Evolutionary conservation across 169 alveolate genomes (phyloP).

Genomic region (Eimeria falciformis): DNA sequence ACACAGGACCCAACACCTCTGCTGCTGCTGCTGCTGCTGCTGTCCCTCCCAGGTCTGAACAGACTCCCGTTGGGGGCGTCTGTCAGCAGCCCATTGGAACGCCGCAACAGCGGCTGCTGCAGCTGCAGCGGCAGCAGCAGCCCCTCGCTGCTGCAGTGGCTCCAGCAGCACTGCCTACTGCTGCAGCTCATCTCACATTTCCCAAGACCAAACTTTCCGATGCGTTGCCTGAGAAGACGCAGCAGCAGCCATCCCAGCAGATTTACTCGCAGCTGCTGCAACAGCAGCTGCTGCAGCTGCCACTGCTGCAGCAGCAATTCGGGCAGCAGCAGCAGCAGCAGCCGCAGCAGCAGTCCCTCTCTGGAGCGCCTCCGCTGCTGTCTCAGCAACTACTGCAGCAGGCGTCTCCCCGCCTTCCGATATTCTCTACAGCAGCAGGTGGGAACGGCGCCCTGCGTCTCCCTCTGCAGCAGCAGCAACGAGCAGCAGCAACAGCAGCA

Average conservation of each 20-base stretch:
- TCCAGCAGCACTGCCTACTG: not conserved
- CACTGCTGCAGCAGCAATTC: slow-evolving; percentile 36
- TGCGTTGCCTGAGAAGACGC: not conserved
- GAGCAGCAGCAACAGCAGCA: not conserved
- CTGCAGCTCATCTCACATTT: not conserved
- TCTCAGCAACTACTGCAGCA: slow-evolving; percentile 60
- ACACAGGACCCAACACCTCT: slow-evolving; percentile 21
- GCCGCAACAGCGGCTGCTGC: slow-evolving; percentile 48
- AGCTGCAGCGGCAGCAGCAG: slow-evolving; percentile 42
- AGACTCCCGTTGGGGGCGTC: not conserved
- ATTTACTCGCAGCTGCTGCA: slow-evolving; percentile 4
- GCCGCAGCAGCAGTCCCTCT: slow-evolving; percentile 13
- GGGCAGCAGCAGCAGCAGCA: slow-evolving; percentile 63
- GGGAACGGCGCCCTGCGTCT: not conserved
- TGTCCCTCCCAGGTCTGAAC: not conserved
- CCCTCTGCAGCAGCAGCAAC: slow-evolving; percentile 56
- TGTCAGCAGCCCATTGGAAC: slow-evolving; percentile 26
- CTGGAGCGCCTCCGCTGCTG: slow-evolving; percentile 36
- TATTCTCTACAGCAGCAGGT: not conserved
- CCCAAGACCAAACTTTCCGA: not conserved
- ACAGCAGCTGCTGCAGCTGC: slow-evolving; percentile 38
- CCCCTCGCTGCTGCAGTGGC: slow-evolving; percentile 17
- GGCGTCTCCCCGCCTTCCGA: slow-evolving; percentile 8
- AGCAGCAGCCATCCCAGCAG: slow-evolving; percentile 39
- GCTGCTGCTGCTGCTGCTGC: slow-evolving; percentile 60